Evolutionary conservation across 306 rosid genomes (phyloP), one percentile per base, ranked within the genome.

Genomic region (Pyrus pyrifolia): DNA sequence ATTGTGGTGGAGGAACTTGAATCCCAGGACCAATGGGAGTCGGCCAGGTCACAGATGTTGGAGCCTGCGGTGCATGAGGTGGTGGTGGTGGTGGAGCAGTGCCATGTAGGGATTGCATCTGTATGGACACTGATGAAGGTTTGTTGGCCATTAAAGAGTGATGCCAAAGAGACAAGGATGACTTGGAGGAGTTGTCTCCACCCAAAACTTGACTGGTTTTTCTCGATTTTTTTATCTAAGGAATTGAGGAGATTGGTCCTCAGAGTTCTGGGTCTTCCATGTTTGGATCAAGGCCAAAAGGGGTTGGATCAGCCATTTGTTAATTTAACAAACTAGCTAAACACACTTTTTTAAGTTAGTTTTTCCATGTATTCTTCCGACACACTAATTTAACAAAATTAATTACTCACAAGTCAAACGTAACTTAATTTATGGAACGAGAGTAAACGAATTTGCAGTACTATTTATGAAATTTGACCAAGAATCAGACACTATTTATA

Each of bases 31-130:
- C 88, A 82, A 2, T 87, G 67, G 13, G 79, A 70, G 4, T 7
- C 75, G 17, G 83, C 67, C 9, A 87, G 76, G 2, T 84, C 63
- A 76, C 88, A 87, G 7, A 87, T 79, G 8, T 77, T 25, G 17
- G 86, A 84, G n/a, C 64, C 11, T 59, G 83, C 73, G 44, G 59
- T 65, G 27, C 81, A 77, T 12, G 31, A 21, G 14, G 68, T 14
- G 31, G 68, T 11, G 12, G 72, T 10, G 35, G 40, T 22, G 52
- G 67, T 46, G 21, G 25, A 23, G 25, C 90, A 87, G 78, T 87
- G 86, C 90, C 90, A 87, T 33, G 79, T 31, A 8, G 87, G 91
- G 17, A 68, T 66, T 19, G 85, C 81, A 17, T 88, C 89, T 1
- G 89, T 55, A 70, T 66, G 81, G 72, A 88, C 59, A 12, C 74